Conservation (phyloP, 805 yeast species). For the Starmerella apicola region DNA sequence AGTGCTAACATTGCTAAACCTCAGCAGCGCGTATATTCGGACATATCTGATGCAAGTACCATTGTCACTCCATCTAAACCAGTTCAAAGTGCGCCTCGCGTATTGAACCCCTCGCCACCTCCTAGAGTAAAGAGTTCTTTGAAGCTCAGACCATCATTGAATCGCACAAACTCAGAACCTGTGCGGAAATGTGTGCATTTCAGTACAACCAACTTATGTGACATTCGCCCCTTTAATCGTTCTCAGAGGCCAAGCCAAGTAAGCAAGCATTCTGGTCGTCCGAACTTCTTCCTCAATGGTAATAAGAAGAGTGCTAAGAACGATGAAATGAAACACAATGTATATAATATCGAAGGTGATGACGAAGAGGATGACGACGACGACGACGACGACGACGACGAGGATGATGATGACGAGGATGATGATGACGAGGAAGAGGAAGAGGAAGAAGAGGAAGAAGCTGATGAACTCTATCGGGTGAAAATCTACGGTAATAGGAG, state of each 20-base stretch:
- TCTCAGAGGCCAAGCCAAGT: slow-evolving; percentile 69
- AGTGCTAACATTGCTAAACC: too few relatives aligned
- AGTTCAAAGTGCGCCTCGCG: too few relatives aligned
- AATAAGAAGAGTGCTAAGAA: slow-evolving; percentile 44
- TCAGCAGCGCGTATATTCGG: too few relatives aligned
- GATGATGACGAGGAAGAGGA: slow-evolving; percentile 15
- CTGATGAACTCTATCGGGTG: background rate
- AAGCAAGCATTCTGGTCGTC: background rate
- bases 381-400: slow-evolving; percentile 21
- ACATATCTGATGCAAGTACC: too few relatives aligned
- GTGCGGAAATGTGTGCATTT: slow-evolving; percentile 60
- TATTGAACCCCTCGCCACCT: too few relatives aligned
- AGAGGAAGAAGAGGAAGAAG: slow-evolving; percentile 4
- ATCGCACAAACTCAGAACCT: slow-evolving; percentile 29
- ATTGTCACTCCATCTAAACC: too few relatives aligned
- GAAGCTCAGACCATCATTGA: slow-evolving; percentile 32
- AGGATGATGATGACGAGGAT: slow-evolving; percentile 19
- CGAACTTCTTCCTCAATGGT: slow-evolving; percentile 27
- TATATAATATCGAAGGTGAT: slow-evolving; percentile 22
- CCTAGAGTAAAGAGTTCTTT: slow-evolving; percentile 51
- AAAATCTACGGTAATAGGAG: background rate
- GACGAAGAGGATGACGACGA: slow-evolving; percentile 25
- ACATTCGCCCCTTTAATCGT: slow-evolving; percentile 59
- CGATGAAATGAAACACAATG: background rate
- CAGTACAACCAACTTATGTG: slow-evolving; percentile 39